These are phyloP conservation scores for Lasiodiplodia citricola DNA, from an alignment of 2,329 filamentous ascomycete species.

Conservation along the genomic window DNA sequence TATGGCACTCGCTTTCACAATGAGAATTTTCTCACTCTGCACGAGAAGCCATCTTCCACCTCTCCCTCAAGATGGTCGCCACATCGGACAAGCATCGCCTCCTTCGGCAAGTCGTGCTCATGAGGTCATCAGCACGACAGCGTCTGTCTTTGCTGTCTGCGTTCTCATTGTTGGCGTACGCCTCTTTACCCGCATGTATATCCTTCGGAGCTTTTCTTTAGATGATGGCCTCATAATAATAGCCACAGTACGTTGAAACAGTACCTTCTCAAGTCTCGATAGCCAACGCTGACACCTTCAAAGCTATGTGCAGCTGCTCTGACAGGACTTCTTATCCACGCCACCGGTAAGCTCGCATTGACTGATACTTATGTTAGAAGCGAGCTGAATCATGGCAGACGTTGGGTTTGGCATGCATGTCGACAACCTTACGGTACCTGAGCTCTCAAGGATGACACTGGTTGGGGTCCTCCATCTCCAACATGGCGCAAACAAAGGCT, in stretches of 20 bases:
- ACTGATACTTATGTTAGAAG: too few species aligned
- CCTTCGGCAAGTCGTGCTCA: not conserved
- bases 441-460: not conserved
- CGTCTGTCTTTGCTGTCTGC: not conserved
- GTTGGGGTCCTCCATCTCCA: not conserved
- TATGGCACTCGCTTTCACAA: not conserved
- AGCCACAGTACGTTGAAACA: not conserved
- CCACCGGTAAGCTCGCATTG: not conserved
- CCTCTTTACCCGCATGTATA: not conserved
- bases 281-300: not conserved
- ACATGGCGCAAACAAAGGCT: not conserved
- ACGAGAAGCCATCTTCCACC: not conserved
- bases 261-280: not conserved
- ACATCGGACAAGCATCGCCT: not conserved
- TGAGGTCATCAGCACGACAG: not conserved
- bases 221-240: not conserved
- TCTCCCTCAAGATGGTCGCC: not conserved
- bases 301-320: not conserved
- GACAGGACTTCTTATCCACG: not conserved
- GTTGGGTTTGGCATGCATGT: not conserved
- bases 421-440: not conserved
- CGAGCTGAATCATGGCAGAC: not conserved
- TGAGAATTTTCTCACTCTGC: not conserved
- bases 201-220: not conserved
- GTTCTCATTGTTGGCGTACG: not conserved